Evolutionary conservation across 257 asterid species (phyloP).

Genomic region (Galeopsis tetrahit): DNA sequence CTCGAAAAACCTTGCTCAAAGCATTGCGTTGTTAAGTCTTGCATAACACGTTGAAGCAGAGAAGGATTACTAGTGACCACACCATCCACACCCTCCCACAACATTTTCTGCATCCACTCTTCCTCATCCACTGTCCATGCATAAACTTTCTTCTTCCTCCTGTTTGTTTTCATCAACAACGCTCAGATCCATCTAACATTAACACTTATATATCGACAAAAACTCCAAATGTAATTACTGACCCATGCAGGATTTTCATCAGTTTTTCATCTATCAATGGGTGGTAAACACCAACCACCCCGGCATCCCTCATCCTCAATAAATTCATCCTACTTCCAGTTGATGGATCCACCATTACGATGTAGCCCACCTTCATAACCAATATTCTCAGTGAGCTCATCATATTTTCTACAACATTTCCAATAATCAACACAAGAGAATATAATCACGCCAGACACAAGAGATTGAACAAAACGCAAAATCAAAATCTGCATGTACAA

Average conservation of each 20-base stretch:
- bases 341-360: slow-evolving; percentile 77
- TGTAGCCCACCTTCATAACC: slow-evolving; percentile 83
- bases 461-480: neutral
- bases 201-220: neutral
- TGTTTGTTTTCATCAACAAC: slow-evolving; percentile 44
- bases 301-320: slow-evolving; percentile 82
- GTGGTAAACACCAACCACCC: slow-evolving; percentile 90
- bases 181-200: neutral
- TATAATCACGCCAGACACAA: neutral
- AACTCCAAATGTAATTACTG: slow-evolving; percentile 8
- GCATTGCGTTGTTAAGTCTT: slow-evolving; percentile 58
- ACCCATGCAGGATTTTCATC: slow-evolving; percentile 78
- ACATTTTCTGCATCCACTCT: slow-evolving; percentile 69
- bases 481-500: neutral
- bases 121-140: slow-evolving; percentile 94
- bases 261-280: slow-evolving; percentile 81
- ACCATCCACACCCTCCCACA: slow-evolving; percentile 75
- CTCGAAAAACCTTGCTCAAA: slow-evolving; percentile 67
- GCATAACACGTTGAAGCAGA: slow-evolving; percentile 76
- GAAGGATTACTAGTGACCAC: slow-evolving; percentile 83
- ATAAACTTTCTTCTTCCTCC: slow-evolving; percentile 85
- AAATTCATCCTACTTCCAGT: slow-evolving; percentile 62
- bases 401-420: neutral
- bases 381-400: slow-evolving; percentile 16
- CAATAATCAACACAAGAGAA: neutral